Base-by-base conservation (phyloP, 495 filamentous ascomycete species). In the Neurospora hispaniola region DNA sequence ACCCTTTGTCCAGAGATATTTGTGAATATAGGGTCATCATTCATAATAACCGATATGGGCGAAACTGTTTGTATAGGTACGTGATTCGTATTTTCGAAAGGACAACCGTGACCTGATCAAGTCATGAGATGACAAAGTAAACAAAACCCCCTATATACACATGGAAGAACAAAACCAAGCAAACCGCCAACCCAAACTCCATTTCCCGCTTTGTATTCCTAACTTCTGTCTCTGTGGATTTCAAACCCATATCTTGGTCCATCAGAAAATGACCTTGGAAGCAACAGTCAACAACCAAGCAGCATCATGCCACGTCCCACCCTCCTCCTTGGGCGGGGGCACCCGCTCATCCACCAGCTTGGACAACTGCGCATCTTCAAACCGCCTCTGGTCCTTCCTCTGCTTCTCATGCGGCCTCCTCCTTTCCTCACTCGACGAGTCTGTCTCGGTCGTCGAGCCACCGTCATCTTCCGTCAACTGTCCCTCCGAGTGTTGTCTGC, bases 271-370 rank as follows among this genome's bases (percentile, higher is more conserved):
- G 27, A 92, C 89, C 74, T 90, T 92, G 43, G 88, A 90, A 31
- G 92, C 90, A 69, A 94, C 89, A 68, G 88, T 90, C 69, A 97
- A 82, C 73, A 97, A 81, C 94, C 93, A 97, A 38, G 90, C 87
- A 43, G 92, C 94, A 83, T 97, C 94, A 73, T 90, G 87, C 94
- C 92, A 96, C 10, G 88, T 89, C 16, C 90, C 88, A 14, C 84
- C 85, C 70, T 89, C 84, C 69, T 80, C 75, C 69, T 81, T 82
- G 1, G 85, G 85, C 0, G 85, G 83, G 40, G 84, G 85, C 42
- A 85, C 74, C 7, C 43, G 43, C 70, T 78, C 76, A 38, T 76
- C 74, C 1, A 73, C 35, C 41, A 71, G 35, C 23, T 73, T 68
- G 7, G 74, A 73, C 23, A 74, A 48, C 5, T 66, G 54, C 14